These are phyloP conservation scores for Crataegus laevigata DNA, from an alignment of 306 rosid species.

Conservation along the genomic window DNA sequence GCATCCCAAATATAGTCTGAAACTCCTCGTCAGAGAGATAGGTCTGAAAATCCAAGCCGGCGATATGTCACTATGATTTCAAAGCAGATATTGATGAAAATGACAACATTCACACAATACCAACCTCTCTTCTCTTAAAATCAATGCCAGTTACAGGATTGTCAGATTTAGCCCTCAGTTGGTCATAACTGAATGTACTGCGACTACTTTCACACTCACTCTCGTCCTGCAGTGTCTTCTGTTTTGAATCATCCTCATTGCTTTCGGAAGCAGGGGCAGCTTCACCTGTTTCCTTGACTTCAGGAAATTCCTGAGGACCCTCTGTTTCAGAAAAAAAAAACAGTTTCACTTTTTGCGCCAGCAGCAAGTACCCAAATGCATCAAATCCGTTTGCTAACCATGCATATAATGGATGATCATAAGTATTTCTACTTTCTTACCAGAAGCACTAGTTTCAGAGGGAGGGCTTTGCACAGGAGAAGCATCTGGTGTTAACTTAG, in stretches of 20 bases:
- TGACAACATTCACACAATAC: slow-evolving; percentile 6
- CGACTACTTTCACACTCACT: slow-evolving; percentile 34
- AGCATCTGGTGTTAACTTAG: slow-evolving; percentile 46
- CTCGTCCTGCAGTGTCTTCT: slow-evolving; percentile 37
- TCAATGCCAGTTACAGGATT: slow-evolving; percentile 81
- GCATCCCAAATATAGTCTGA: slow-evolving; percentile 50
- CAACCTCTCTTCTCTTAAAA: slow-evolving; percentile 84
- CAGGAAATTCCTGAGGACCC: slow-evolving; percentile 51
- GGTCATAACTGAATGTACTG: slow-evolving; percentile 62
- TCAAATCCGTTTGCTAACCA: background rate
- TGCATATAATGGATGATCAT: background rate
- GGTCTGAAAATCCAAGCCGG: slow-evolving; percentile 38
- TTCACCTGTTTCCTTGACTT: slow-evolving; percentile 53
- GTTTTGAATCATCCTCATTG: slow-evolving; percentile 44
- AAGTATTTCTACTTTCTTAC: slow-evolving; percentile 33
- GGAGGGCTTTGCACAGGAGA: slow-evolving; percentile 72
- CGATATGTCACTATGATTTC: slow-evolving; percentile 4
- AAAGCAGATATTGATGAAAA: background rate
- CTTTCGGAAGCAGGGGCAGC: slow-evolving; percentile 36
- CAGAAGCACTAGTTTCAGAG: slow-evolving; percentile 43
- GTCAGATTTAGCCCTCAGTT: slow-evolving; percentile 74
- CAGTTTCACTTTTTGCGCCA: background rate
- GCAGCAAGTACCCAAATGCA: slow-evolving; percentile 16
- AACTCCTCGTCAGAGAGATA: slow-evolving; percentile 87
- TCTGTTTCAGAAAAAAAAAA: slow-evolving; percentile 8